Evolutionary conservation across 2,329 filamentous ascomycete species (phyloP).

Genomic region (Fusarium equiseti): DNA sequence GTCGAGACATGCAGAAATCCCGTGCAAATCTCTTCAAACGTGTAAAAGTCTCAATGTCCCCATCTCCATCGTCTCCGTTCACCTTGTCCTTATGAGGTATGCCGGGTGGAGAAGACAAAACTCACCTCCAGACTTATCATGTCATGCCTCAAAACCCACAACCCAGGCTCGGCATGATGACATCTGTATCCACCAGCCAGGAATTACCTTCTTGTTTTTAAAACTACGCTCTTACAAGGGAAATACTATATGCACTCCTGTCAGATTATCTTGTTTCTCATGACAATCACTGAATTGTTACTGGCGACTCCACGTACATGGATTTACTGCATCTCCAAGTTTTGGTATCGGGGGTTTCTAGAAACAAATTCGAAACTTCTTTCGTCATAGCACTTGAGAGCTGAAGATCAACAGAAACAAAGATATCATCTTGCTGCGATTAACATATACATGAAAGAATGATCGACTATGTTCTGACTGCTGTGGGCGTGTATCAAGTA

Average conservation of each 20-base stretch:
- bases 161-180: slow-evolving; percentile 5
- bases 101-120: slow-evolving; percentile 9
- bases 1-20: slow-evolving; percentile 4
- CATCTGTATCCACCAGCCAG: slow-evolving; percentile 26
- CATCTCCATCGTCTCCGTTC: slow-evolving; percentile 3
- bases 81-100: slow-evolving; percentile 16
- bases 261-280: background rate
- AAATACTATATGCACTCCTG: background rate
- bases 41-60: background rate
- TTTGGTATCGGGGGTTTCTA: background rate
- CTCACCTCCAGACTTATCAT: slow-evolving; percentile 15
- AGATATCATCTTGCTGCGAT: background rate
- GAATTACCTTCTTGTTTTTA: slow-evolving; percentile 7
- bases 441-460: background rate
- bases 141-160: slow-evolving; percentile 23
- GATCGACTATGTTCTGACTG: background rate
- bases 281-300: background rate
- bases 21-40: slow-evolving; percentile 3
- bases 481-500: background rate
- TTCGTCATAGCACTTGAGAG: background rate
- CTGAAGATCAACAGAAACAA: background rate
- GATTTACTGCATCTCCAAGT: background rate
- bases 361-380: background rate
- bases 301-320: background rate
- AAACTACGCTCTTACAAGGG: background rate